Base-by-base conservation (phyloP, 129 eudicot species). In the Ambrosia artemisiifolia region DNA sequence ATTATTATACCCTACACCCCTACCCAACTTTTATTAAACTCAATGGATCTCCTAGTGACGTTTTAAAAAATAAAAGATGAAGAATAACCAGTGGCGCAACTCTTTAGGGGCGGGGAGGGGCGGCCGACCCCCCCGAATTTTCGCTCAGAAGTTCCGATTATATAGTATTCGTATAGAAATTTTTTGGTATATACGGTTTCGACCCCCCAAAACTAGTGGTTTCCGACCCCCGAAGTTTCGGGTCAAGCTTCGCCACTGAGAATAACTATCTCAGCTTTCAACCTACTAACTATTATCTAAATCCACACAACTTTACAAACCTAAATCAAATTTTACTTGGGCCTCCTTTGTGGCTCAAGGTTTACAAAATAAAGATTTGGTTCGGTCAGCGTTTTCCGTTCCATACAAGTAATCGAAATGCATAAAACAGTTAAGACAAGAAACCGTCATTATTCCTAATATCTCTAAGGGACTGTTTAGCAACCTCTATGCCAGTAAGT, bases 211-310 rank as follows among this genome's bases (percentile, higher is more conserved):
- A n/a, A n/a, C n/a, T n/a, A n/a, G n/a, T n/a, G n/a, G n/a, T n/a
- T n/a, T n/a, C n/a, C n/a, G n/a, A n/a, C n/a, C n/a, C n/a, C n/a
- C n/a, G n/a, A n/a, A n/a, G n/a, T n/a, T n/a, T n/a, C n/a, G n/a
- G n/a, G n/a, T n/a, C n/a, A n/a, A n/a, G n/a, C n/a, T n/a, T n/a
- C n/a, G n/a, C n/a, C n/a, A n/a, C n/a, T n/a, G n/a, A 56, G 17
- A 18, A 73, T 44, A 48, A 65, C 72, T n/a, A 64, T 64, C 43
- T 65, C 40, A 48, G 17, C n/a, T n/a, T n/a, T 17, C 65, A 65
- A 65, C 42, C 56, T n/a, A 59, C 44, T 13, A 56, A 72, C 33
- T 1, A 65, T 10, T 6, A 38, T 65, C 19, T 36, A 38, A 49
- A 63, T 63, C 55, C 6, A 11, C 11, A 13, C 12, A 32, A 34